These are phyloP conservation scores for Candida chilensis DNA, from an alignment of 805 yeast species.

Conservation along the genomic window DNA sequence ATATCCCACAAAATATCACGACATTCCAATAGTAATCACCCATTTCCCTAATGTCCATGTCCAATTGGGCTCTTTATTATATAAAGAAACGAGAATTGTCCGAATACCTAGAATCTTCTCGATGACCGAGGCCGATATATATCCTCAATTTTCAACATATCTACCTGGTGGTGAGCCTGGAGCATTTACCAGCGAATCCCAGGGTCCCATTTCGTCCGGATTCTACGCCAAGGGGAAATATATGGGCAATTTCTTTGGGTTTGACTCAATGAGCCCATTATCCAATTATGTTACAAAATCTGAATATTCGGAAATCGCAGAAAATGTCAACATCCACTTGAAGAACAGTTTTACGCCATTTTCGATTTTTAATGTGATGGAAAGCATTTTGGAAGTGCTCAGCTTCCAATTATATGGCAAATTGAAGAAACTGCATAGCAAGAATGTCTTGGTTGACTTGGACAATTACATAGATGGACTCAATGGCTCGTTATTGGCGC, in stretches of 20 bases:
- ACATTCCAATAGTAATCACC: slow-evolving; percentile 36
- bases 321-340: slow-evolving; percentile 31
- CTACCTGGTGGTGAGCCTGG: slow-evolving; percentile 61
- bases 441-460: slow-evolving; percentile 21
- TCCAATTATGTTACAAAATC: slow-evolving; percentile 18
- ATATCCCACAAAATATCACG: slow-evolving; percentile 11
- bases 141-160: slow-evolving; percentile 46
- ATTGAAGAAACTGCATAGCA: slow-evolving; percentile 12
- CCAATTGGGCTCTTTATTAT: slow-evolving; percentile 15
- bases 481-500: slow-evolving; percentile 14
- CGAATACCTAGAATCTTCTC: slow-evolving; percentile 50
- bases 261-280: slow-evolving; percentile 44
- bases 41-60: slow-evolving; percentile 60
- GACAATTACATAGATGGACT: slow-evolving; percentile 28
- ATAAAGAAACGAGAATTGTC: slow-evolving; percentile 42
- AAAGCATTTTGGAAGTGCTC: slow-evolving; percentile 30
- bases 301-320: slow-evolving; percentile 33
- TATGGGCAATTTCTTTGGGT: slow-evolving; percentile 39
- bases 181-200: slow-evolving; percentile 22
- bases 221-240: slow-evolving; percentile 26
- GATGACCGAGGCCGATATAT: slow-evolving; percentile 18
- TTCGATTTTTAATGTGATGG: slow-evolving; percentile 13
- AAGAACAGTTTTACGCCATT: slow-evolving; percentile 27
- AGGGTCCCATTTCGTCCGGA: slow-evolving; percentile 7
- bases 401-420: slow-evolving; percentile 22